These are phyloP conservation scores for Pseudocercospora musae DNA, from an alignment of 2,329 filamentous ascomycete genomes.

Conservation along the genomic window DNA sequence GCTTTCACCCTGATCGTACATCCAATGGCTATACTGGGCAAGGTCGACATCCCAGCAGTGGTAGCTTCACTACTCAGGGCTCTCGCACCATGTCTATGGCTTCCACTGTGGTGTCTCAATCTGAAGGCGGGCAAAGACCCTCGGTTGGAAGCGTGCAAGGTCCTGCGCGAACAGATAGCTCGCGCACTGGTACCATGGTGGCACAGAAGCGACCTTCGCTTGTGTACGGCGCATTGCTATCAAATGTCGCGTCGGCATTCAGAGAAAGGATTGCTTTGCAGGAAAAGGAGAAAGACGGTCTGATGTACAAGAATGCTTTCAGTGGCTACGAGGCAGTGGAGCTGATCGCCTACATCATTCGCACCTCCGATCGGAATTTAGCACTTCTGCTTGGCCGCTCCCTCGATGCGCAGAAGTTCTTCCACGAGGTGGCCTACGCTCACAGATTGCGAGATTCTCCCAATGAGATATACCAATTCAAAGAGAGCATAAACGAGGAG, in stretches of 20 bases:
- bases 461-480: slow-evolving; percentile 94
- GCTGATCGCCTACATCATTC: slow-evolving; percentile 91
- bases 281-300: slow-evolving; percentile 91
- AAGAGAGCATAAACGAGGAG: slow-evolving; percentile 85
- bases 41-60: slow-evolving; percentile 27
- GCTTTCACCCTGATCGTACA: slow-evolving; percentile 27
- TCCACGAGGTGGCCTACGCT: slow-evolving; percentile 98
- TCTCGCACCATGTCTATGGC: slow-evolving; percentile 89
- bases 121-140: slow-evolving; percentile 29
- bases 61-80: slow-evolving; percentile 39
- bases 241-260: slow-evolving; percentile 90
- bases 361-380: slow-evolving; percentile 92
- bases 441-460: slow-evolving; percentile 92
- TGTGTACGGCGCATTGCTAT: slow-evolving; percentile 90
- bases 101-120: slow-evolving; percentile 65
- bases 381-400: slow-evolving; percentile 86
- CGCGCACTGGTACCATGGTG: slow-evolving; percentile 45
- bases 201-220: slow-evolving; percentile 70
- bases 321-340: slow-evolving; percentile 95
- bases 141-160: slow-evolving; percentile 20
- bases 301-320: slow-evolving; percentile 96
- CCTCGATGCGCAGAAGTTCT: slow-evolving; percentile 96
- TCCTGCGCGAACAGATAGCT: slow-evolving; percentile 38
- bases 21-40: slow-evolving; percentile 24
- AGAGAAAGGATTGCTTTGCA: slow-evolving; percentile 80